Percentiles rank a stretch among this genome's conserved stretches.
These are phyloP conservation scores for Schizochytrium sp. DNA, from an alignment of 108 stramenopile genomes.

Conservation along the genomic window DNA sequence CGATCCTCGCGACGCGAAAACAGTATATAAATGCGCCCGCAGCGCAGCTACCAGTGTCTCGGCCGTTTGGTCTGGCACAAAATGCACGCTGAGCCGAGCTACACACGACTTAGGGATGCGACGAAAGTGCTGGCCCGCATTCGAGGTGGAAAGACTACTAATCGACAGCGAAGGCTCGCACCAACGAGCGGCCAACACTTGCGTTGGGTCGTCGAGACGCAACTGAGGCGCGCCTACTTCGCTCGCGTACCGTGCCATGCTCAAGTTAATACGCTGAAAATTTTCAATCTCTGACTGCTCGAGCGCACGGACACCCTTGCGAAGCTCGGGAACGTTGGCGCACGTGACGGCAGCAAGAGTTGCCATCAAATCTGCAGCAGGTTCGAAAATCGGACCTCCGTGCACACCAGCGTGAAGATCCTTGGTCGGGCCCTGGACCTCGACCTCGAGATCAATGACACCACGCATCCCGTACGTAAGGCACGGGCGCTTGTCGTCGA, in stretches of 20 bases:
- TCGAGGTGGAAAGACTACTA: background rate
- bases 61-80: slow-evolving; percentile 22
- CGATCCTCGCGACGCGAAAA: background rate
- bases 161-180: slow-evolving; percentile 7
- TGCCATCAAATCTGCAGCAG: background rate
- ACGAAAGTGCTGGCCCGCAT: background rate
- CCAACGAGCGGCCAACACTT: slow-evolving; percentile 1
- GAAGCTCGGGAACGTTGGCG: background rate
- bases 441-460: background rate
- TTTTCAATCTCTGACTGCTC: background rate
- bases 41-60: background rate
- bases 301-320: background rate
- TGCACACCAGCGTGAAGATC: slow-evolving; percentile 16
- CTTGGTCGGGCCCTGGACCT: background rate
- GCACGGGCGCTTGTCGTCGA: slow-evolving; percentile 22
- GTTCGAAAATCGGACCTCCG: background rate
- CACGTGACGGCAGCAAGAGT: background rate
- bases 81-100: slow-evolving; percentile 11
- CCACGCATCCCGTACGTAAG: slow-evolving; percentile 30
- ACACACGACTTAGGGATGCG: background rate
- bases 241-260: background rate
- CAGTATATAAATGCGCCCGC: background rate
- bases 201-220: background rate
- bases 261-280: slow-evolving; percentile 2
- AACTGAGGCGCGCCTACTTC: background rate